Base-by-base conservation (phyloP, 352 stramenopile species). In the Pythium aquatile region DNA sequence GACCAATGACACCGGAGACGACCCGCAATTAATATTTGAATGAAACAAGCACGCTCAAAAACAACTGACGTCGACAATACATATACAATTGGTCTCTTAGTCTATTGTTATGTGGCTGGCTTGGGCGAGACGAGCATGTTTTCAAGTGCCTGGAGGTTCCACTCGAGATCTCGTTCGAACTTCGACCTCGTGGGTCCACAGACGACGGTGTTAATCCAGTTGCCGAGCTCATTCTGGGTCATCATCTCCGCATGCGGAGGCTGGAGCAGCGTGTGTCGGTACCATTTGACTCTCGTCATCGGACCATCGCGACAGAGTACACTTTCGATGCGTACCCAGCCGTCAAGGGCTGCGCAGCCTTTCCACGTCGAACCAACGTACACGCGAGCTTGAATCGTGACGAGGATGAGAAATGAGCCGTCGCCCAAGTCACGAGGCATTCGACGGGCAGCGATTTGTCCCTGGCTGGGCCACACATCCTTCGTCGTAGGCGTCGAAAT, bases 41-140 rank as follows among this genome's bases (percentile, higher is more conserved):
- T 24, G 20, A 24, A 24, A 24, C 20, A 24, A 24, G 20, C 20
- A 24, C 20, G 20, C 20, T 24, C 20, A 24, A 24, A 24, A 24
- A 24, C 20, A 24, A 24, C 20, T 24, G 20, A 24, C 20, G 20
- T 24, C 20, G 20, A 24, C 20, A 24, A 24, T 24, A 24, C 20
- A 24, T 24, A 24, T 24, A 24, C 20, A 24, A 24, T 24, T 24
- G 20, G 20, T 24, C 20, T 24, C 20, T 24, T 24, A 24, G 1
- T 1, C 20, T 24, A 32, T 29, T 16, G 29, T 53, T 37, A 37
- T 11, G 10, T 10, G 32, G 10, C 32, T 37, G 32, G 32, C 10
- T 37, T 46, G 39, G 49, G 49, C 9, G 49, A 30, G 24, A 55
- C 24, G 5, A 55, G 49, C 49, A 39, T 30, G 49, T 55, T 55